Evolutionary conservation across 257 asterid genomes (phyloP).

Genomic region (Parsonsia alboflavescens): DNA sequence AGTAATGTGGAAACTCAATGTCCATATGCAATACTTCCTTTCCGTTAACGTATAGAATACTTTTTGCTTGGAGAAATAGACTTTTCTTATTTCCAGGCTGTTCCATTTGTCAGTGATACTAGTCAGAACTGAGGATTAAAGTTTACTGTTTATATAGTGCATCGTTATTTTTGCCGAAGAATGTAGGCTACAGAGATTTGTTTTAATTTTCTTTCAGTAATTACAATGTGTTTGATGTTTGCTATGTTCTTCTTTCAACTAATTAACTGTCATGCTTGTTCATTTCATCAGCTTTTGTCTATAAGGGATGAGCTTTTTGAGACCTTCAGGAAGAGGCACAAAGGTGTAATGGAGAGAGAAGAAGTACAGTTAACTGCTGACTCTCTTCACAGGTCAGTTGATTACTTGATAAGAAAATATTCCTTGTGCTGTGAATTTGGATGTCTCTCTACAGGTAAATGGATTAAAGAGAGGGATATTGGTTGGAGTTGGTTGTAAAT

Average conservation of each 20-base stretch:
- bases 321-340: constrained; percentile 92
- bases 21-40: not conserved
- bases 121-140: not conserved
- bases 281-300: constrained; percentile 52
- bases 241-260: not conserved
- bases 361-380: constrained; percentile 92
- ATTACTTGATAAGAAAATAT: not conserved
- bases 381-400: constrained; percentile 79
- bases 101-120: not conserved
- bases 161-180: not conserved
- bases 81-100: not conserved
- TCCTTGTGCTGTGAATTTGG: not conserved
- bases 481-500: not conserved
- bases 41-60: not conserved
- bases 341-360: constrained; percentile 88
- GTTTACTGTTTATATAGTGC: not conserved
- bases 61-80: not conserved
- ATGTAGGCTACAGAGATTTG: not conserved
- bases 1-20: not conserved
- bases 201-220: not conserved
- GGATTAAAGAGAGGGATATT: not conserved
- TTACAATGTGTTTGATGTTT: not conserved
- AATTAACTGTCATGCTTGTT: constrained; percentile 9
- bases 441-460: not conserved
- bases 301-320: constrained; percentile 94